These are phyloP conservation scores for Podila horticola DNA, from an alignment of 192 early-diverging fungal genomes.

Conservation along the genomic window DNA sequence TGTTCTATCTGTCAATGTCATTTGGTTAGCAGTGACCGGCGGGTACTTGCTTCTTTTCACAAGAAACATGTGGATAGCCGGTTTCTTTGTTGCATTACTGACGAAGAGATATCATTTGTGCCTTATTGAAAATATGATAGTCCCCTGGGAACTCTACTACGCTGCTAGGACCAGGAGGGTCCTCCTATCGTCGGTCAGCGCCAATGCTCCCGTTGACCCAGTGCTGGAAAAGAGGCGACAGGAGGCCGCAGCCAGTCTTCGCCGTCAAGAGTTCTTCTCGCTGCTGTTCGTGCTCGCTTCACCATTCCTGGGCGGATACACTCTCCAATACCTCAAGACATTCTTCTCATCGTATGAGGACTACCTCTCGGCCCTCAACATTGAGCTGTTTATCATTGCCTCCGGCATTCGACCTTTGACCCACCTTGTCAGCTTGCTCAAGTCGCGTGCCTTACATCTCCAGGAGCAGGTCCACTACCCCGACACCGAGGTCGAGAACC, in stretches of 20 bases:
- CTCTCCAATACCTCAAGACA: constrained; percentile 60
- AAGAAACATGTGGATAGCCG: background rate
- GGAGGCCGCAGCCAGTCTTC: constrained; percentile 54
- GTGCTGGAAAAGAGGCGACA: constrained; percentile 35
- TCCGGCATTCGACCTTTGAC: constrained; percentile 63
- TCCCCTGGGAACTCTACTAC: constrained; percentile 70
- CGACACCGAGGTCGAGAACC: constrained; percentile 55
- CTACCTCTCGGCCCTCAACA: constrained; percentile 66
- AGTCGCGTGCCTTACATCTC: constrained; percentile 60
- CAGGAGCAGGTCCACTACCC: constrained; percentile 65
- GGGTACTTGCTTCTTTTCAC: background rate
- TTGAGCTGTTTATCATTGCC: constrained; percentile 66
- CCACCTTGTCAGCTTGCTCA: constrained; percentile 59
- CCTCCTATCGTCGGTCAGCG: constrained; percentile 35
- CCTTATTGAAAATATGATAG: constrained; percentile 33
- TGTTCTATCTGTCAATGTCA: too few relatives aligned
- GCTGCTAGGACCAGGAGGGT: constrained; percentile 59
- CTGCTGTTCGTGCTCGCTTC: constrained; percentile 60
- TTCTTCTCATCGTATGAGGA: constrained; percentile 63
- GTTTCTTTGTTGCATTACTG: background rate
- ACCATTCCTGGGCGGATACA: constrained; percentile 65
- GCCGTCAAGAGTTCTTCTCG: constrained; percentile 59
- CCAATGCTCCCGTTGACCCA: constrained; percentile 39
- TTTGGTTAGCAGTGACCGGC: too few relatives aligned
- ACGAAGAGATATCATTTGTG: background rate